A percentile compares a stretch with the other conserved stretches of the same genome.
Conservation (phyloP, 2,329 filamentous ascomycete species). For the Aureobasidium sp. region DNA sequence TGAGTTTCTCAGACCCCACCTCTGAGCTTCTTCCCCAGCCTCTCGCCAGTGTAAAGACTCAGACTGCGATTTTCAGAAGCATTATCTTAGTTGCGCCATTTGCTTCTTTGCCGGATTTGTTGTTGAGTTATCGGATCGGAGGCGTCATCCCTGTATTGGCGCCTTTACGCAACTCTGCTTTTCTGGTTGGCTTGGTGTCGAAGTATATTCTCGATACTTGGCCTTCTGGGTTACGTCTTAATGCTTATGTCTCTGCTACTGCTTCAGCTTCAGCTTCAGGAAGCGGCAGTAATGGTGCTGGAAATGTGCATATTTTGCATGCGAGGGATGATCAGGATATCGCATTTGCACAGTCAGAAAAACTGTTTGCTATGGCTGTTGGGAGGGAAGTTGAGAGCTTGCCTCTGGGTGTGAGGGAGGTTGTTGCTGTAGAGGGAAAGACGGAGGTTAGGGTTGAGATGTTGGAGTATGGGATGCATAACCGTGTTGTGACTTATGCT, state of each 20-base stretch:
- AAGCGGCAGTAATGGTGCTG: constrained; percentile 20
- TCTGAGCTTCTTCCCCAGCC: constrained; percentile 1
- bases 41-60: constrained; percentile 18
- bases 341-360: constrained; percentile 60
- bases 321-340: constrained; percentile 77
- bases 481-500: constrained; percentile 57
- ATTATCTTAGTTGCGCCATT: constrained; percentile 75
- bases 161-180: constrained; percentile 60
- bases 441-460: constrained; percentile 33
- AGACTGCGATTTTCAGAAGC: constrained; percentile 57
- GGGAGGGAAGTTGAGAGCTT: constrained; percentile 28
- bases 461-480: constrained; percentile 47
- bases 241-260: constrained; percentile 49
- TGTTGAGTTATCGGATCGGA: constrained; percentile 69
- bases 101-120: constrained; percentile 61
- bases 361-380: constrained; percentile 52
- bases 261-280: constrained; percentile 26
- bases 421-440: constrained; percentile 17
- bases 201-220: constrained; percentile 68
- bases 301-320: constrained; percentile 63
- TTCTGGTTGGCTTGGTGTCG: constrained; percentile 52
- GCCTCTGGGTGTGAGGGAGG: constrained; percentile 22
- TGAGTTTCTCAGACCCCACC: constrained; percentile 48
- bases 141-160: constrained; percentile 70
- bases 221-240: constrained; percentile 61